Base-by-base conservation (phyloP, 495 filamentous ascomycete species). In the Hyaloscypha bicolor region DNA sequence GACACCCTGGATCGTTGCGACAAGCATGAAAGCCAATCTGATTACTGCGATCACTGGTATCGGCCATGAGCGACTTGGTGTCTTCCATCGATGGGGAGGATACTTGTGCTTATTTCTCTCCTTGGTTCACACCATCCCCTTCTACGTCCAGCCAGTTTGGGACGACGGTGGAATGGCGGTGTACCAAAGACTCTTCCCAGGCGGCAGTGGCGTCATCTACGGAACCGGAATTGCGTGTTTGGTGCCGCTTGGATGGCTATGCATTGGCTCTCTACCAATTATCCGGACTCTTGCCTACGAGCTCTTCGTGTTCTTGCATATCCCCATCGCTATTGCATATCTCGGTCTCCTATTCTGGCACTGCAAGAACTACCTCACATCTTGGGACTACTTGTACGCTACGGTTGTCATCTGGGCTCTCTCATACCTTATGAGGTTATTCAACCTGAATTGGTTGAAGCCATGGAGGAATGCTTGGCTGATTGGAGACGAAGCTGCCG, bases 341-440 rank as follows among this genome's bases (percentile, higher is more conserved):
- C 76, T 97, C 37, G 93, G 82, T 11, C 85, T 97, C 79, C 85
- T 98, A 19, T 96, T 98, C 78, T 98, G 94, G 94, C 94, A 98
- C 77, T 95, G 90, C 71, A 88, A 92, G 72, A 97, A 98, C 76
- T 96, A 92, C 74, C 82, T 98, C 33, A 88, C 88, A 19, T 96
- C 93, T 6, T 98, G 95, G 94, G 82, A 87, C 76, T 98, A 97
- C 72, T 84, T 98, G 9, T 95, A 83, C 71, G 88, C 92, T 11
- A 95, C 93, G 0, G 79, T 93, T 45, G 92, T 81, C 39, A 93
- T 97, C 73, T 95, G 93, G 88, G 77, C 83, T 9, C 51, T 86
- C 12, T 91, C 89, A 56, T 90, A 90, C 69, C 72, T 82, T 63
- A 76, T 86, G 42, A 84, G 92, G 35, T 67, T 95, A 2, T 86